Base-by-base conservation (phyloP, 1,139 yeast species). In the Groenewaldozyma sp. region DNA sequence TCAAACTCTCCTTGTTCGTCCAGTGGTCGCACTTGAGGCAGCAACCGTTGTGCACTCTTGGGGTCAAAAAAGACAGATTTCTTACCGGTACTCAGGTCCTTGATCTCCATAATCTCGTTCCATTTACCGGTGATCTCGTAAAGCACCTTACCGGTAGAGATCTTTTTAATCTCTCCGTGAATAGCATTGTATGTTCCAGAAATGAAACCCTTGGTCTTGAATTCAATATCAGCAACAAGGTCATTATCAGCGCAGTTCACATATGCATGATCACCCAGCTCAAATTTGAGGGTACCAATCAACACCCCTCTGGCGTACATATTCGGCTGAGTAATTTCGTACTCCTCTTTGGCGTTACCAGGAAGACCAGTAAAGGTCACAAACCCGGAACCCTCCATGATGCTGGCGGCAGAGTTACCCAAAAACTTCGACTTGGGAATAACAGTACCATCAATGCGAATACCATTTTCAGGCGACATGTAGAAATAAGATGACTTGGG, bases 341-440 rank as follows among this genome's bases (percentile, higher is more conserved):
- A 91, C 38, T 70, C 67, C 55, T 82, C 93, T 4, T 74, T 69
- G 26, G 10, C 26, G 26, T 11, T 22, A 22, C 26, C 26, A 7
- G 20, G 22, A 46, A 74, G 74, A 49, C 83, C 79, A 33, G 81
- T 71, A 44, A 91, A 73, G 31, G 83, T 76, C 16, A 91, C 65
- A 42, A 74, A 78, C 0, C 84, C 93, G 48, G 73, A 60, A 16
- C 98, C 98, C 51, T 88, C 95, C 98, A 91, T 91, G 58, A 91
- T 76, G 2, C 95, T 94, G 14, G 97, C 98, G 0, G 96, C 88
- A 0, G 95, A 86, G 58, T 88, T 91, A 24, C 98, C 98, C 44
- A 91, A 68, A 54, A 91, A 93, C 55, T 76, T 76, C 1, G 96
- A 87, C 54, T 74, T 79, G 13, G 98, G 98, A 36, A 86, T 70